Evolutionary conservation across 306 rosid genomes (phyloP).

Genomic region (Abrus precatorius): DNA sequence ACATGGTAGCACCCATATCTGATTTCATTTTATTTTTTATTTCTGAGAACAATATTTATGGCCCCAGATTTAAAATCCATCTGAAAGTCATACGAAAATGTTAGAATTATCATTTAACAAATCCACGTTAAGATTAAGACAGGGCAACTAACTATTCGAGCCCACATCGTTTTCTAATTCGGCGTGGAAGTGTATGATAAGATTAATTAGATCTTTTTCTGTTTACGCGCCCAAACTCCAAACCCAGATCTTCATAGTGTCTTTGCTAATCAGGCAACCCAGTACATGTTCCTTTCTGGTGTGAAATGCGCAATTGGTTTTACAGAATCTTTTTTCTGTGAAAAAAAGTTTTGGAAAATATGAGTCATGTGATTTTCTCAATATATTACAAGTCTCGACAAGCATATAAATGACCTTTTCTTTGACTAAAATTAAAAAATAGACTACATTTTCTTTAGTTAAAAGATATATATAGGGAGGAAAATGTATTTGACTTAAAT

Average conservation of each 20-base stretch:
- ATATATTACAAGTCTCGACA: background rate
- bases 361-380: background rate
- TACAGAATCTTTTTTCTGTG: background rate
- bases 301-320: background rate
- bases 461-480: too few species aligned
- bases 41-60: slow-evolving; percentile 21
- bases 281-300: background rate
- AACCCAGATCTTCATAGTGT: background rate
- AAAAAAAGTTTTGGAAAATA: background rate
- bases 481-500: background rate
- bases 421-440: background rate
- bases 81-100: slow-evolving; percentile 3
- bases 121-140: slow-evolving; percentile 29
- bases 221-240: background rate
- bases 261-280: slow-evolving; percentile 4
- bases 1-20: background rate
- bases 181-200: background rate
- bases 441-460: too few species aligned
- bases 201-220: background rate
- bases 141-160: background rate
- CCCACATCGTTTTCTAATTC: slow-evolving; percentile 4
- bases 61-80: background rate
- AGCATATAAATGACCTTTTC: background rate
- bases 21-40: background rate
- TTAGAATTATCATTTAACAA: slow-evolving; percentile 9